Conservation (phyloP, 148 eudicot species). For the Salicornia ramosissima region DNA sequence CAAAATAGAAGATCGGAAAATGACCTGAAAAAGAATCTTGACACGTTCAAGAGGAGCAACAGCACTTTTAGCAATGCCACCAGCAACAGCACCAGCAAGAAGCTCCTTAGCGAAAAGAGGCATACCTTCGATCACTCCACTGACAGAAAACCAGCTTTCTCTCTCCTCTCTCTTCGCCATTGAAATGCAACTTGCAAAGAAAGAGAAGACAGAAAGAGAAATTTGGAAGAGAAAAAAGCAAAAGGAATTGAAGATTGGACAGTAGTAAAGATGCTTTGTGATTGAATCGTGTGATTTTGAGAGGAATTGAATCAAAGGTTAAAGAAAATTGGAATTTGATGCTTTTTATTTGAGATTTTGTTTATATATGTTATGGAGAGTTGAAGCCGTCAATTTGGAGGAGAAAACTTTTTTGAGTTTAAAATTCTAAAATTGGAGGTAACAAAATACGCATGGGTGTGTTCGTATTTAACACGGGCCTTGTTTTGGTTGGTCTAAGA, state of each 20-base stretch:
- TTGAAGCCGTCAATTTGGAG: background rate
- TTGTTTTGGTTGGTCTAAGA: too few species aligned
- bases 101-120: constrained; percentile 77
- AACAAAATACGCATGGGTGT: too few species aligned
- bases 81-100: constrained; percentile 87
- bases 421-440: too few species aligned
- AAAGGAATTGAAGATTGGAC: background rate
- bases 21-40: constrained; percentile 90
- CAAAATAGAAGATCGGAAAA: too few species aligned
- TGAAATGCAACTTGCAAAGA: background rate
- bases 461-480: too few species aligned
- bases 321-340: background rate
- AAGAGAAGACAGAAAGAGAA: constrained; percentile 11
- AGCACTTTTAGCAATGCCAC: constrained; percentile 80
- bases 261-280: background rate
- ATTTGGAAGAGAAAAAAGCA: too few species aligned
- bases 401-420: constrained; percentile 4
- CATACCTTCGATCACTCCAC: constrained; percentile 52
- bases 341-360: background rate
- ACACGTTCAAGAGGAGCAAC: constrained; percentile 95
- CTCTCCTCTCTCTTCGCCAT: constrained; percentile 42
- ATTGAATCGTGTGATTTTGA: too few species aligned
- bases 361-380: background rate
- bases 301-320: too few species aligned
- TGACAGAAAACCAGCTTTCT: constrained; percentile 22